Conservation (phyloP, 306 rosid genomes). For the Dalbergia cochinchinensis region DNA sequence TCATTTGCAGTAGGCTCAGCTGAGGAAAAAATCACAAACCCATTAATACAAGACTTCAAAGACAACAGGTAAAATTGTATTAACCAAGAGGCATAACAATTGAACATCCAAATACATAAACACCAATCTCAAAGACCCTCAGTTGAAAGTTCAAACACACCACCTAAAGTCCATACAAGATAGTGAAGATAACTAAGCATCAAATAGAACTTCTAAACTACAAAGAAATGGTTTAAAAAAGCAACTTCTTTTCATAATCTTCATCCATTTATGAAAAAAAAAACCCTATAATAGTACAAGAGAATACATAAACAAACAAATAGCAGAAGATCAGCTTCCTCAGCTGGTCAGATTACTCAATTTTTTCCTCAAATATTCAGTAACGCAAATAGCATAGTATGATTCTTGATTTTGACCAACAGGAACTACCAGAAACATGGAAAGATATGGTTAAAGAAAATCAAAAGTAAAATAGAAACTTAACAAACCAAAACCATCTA, state of each 20-base stretch:
- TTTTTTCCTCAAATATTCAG: background rate
- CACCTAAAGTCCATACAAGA: background rate
- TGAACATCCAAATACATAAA: background rate
- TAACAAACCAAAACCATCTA: background rate
- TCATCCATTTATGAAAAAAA: background rate
- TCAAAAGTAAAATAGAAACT: background rate
- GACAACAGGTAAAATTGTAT: constrained; percentile 7
- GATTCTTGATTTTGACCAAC: background rate
- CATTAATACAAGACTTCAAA: constrained; percentile 26
- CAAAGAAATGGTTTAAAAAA: background rate
- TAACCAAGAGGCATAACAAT: background rate
- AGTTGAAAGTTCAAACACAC: background rate
- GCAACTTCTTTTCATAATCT: background rate
- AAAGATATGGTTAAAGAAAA: background rate
- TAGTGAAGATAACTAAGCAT: constrained; percentile 8
- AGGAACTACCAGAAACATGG: background rate
- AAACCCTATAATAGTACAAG: background rate
- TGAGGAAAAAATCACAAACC: constrained; percentile 36
- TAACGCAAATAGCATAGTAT: constrained; percentile 4
- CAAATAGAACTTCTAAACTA: constrained; percentile 13
- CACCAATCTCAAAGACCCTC: background rate
- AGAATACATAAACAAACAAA: background rate
- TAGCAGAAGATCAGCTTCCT: background rate
- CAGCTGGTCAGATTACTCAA: background rate
- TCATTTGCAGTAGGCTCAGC: constrained; percentile 54